These are phyloP conservation scores for Lentinus brumalis DNA, from an alignment of 768 basidiomycete genomes.

Conservation along the genomic window DNA sequence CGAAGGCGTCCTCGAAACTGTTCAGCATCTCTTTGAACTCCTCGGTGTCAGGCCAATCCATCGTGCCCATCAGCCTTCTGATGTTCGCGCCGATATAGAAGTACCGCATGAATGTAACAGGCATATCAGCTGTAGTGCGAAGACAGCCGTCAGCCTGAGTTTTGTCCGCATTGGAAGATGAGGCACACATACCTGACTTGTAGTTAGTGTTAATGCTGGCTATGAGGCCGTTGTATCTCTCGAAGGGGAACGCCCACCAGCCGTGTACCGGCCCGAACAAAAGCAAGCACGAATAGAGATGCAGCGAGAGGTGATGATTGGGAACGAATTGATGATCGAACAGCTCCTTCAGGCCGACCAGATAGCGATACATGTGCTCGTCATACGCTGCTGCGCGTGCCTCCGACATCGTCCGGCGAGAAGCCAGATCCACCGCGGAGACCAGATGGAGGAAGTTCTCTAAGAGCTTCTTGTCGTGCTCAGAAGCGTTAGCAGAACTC, in stretches of 20 bases:
- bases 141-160: neutral
- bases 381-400: conserved; percentile 8
- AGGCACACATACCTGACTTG: neutral
- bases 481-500: conserved; percentile 21
- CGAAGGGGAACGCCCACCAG: conserved; percentile 30
- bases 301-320: conserved; percentile 35
- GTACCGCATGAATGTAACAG: neutral
- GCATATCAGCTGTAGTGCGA: neutral
- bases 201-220: conserved; percentile 29
- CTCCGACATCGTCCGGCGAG: conserved; percentile 9
- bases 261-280: conserved; percentile 33
- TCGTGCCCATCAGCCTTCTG: neutral
- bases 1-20: neutral
- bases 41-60: neutral
- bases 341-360: conserved; percentile 20
- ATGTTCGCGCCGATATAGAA: neutral
- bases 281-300: conserved; percentile 29
- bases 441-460: conserved; percentile 32
- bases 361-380: conserved; percentile 20
- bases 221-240: conserved; percentile 31
- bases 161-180: neutral
- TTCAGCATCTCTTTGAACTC: neutral
- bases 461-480: conserved; percentile 18
- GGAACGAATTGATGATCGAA: conserved; percentile 32
- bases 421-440: conserved; percentile 24